These are phyloP conservation scores for Dissophora ornata DNA, from an alignment of 192 early-diverging fungal species.

Conservation along the genomic window DNA sequence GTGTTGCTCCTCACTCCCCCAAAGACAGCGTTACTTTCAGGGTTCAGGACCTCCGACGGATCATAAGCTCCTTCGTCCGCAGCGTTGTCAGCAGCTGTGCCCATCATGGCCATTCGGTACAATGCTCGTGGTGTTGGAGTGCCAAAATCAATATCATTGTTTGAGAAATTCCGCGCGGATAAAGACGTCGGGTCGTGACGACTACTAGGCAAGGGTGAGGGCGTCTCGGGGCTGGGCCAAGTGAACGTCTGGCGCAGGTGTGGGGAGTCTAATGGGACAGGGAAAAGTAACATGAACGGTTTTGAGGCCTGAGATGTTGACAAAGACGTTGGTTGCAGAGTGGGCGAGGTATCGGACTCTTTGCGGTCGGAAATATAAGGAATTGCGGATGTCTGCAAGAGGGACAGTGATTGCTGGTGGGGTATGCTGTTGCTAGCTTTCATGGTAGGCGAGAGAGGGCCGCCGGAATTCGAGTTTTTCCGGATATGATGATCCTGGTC, in stretches of 20 bases:
- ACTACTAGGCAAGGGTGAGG: neutral
- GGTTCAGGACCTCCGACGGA: no score
- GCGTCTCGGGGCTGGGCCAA: conserved; percentile 27
- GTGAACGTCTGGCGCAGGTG: conserved; percentile 37
- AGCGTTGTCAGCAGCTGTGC: neutral
- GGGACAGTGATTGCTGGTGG: conserved; percentile 6
- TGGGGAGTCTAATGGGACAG: conserved; percentile 25
- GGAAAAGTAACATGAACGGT: conserved; percentile 36
- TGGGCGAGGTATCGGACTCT: conserved; percentile 8
- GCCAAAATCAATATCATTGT: neutral
- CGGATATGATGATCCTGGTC: neutral
- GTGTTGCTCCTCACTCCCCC: no score
- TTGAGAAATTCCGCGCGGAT: no score
- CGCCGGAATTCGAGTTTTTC: neutral
- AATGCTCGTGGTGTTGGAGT: conserved; percentile 1
- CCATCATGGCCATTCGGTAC: conserved; percentile 12
- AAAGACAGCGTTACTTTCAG: no score
- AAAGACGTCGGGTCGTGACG: neutral
- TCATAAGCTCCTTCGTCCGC: neutral
- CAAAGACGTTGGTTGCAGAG: neutral
- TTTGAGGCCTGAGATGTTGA: neutral
- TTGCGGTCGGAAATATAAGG: neutral
- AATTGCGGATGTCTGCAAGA: neutral
- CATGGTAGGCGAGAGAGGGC: neutral
- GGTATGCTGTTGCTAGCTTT: conserved; percentile 2